Conservation (phyloP, 192 early-diverging fungal genomes). For the Backusella liffmaniae region DNA sequence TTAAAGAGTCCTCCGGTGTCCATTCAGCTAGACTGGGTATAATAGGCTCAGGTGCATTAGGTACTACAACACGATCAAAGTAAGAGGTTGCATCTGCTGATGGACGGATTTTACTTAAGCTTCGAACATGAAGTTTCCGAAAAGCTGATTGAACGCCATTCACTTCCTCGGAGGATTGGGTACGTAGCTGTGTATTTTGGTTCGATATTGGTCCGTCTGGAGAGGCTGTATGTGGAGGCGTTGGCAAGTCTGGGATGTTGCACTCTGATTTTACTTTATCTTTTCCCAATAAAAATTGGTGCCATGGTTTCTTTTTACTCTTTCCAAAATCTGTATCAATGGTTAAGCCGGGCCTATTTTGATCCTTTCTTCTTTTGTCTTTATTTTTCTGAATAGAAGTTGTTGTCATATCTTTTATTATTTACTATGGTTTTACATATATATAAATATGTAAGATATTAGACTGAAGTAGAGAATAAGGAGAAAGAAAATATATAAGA, state of each 20-base stretch:
- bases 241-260: background rate
- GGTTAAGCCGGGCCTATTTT: background rate
- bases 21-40: background rate
- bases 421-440: background rate
- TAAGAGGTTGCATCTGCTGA: background rate
- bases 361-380: background rate
- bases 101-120: background rate
- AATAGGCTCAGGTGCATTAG: background rate
- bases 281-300: background rate
- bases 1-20: background rate
- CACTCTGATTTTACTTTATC: background rate
- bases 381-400: background rate
- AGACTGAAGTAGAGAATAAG: background rate
- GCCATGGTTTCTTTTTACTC: slow-evolving; percentile 10
- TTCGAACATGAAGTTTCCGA: background rate
- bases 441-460: background rate
- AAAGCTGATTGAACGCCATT: background rate
- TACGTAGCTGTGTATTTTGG: background rate
- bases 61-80: background rate
- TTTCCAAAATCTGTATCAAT: background rate
- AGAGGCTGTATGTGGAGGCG: background rate
- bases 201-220: background rate
- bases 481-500: background rate
- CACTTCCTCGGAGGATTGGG: background rate
- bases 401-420: background rate